phyloP scores from a whole-genome alignment of 768 basidiomycete genomes.

The Pulveroboletus sp. region DNA sequence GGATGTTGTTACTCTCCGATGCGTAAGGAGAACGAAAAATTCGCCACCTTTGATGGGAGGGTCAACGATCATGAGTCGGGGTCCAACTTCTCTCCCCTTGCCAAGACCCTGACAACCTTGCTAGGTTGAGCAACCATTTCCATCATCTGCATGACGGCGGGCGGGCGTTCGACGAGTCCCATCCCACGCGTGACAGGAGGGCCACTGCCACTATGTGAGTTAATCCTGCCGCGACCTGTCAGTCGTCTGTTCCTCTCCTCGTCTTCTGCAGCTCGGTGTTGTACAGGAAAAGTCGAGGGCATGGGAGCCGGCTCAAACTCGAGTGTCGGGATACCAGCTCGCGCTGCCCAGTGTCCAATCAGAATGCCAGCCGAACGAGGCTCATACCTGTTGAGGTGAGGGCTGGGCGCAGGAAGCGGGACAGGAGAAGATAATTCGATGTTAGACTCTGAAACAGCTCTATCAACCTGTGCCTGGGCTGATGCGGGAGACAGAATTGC shows the following conservation, averaged over 20 bases:
- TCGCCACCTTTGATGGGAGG: constrained; percentile 10
- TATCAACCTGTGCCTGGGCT: constrained; percentile 25
- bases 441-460: constrained; percentile 11
- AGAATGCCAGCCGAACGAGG: constrained; percentile 59
- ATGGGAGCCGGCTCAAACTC: constrained; percentile 40
- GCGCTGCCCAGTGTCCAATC: constrained; percentile 62
- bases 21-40: not conserved
- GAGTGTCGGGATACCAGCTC: constrained; percentile 54
- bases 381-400: constrained; percentile 55
- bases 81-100: constrained; percentile 81
- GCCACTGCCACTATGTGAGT: constrained; percentile 19
- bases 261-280: constrained; percentile 23
- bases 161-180: constrained; percentile 69
- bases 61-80: constrained; percentile 31
- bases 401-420: constrained; percentile 58
- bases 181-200: constrained; percentile 22
- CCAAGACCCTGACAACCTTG: constrained; percentile 73
- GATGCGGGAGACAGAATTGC: constrained; percentile 45
- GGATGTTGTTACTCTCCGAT: not conserved
- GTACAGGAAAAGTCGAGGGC: constrained; percentile 13
- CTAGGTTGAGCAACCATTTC: constrained; percentile 67
- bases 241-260: constrained; percentile 33
- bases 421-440: constrained; percentile 46
- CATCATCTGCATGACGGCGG: constrained; percentile 81
- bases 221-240: constrained; percentile 26